Evolutionary conservation across 441 rosid species (phyloP), one percentile per base, ranked within the genome.

Genomic region (Erodium trifolium): DNA sequence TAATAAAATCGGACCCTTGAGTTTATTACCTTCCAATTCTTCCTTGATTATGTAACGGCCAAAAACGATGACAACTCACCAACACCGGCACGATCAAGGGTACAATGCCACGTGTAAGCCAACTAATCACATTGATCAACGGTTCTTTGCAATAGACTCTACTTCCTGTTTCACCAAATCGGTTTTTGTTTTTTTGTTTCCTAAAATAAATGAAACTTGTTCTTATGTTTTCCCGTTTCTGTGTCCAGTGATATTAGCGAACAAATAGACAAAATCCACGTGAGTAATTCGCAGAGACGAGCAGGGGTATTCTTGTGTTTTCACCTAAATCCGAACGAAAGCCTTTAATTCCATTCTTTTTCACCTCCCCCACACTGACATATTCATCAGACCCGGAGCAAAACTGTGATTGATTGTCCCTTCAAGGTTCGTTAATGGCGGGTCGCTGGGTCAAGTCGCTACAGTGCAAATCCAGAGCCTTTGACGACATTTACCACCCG

Each of bases 401-500:
- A 23, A 23, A 23, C 27, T 23, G 27, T 23, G 27, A n/a, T n/a
- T 23, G 27, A 23, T 23, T 23, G 27, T 23, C 27, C 27, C 27
- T 23, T 23, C 27, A 23, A 23, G 27, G 27, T 47, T 47, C 53
- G 53, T 12, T 10, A 47, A 47, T 47, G 53, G 53, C 53, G 31
- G 75, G 83, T 74, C 84, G 88, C 45, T 93, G 98, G 98, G 86
- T 91, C 31, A 93, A 89, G 74, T 89, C 97, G 0, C 68, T 91
- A 53, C 95, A 91, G 70, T 89, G 98, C 82, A 91, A 86, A 78
- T 91, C 98, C 23, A 85, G 84, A 73, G 97, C 98, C 1, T 83
- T 77, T 57, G 96, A 93, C 6, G 98, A 93, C 75, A 95, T 89
- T 19, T 74, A 82, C 71, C 82, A 70, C 62, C 93, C 27, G 27